Evolutionary conservation across 2,329 filamentous ascomycete genomes (phyloP).

Genomic region (Phialocephala subalpina): DNA sequence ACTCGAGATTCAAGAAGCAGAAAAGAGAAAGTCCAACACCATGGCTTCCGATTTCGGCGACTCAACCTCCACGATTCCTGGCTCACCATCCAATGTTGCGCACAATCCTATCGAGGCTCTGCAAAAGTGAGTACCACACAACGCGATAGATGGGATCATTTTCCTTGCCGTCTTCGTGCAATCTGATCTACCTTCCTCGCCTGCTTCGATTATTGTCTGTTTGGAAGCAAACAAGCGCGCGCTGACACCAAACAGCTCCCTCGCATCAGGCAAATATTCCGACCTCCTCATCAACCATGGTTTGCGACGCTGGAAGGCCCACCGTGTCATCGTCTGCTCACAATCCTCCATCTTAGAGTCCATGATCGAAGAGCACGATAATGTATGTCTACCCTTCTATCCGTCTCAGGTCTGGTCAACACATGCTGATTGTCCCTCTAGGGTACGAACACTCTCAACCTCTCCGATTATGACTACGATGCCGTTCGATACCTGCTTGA

Average conservation of each 20-base stretch:
- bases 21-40: not conserved
- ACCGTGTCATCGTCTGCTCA: slow-evolving; percentile 37
- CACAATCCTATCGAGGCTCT: slow-evolving; percentile 28
- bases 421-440: not conserved
- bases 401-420: no score
- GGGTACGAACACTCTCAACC: slow-evolving; percentile 23
- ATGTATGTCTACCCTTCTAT: not conserved
- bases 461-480: slow-evolving; percentile 25
- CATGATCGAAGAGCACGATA: slow-evolving; percentile 21
- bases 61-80: not conserved
- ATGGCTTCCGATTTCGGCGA: not conserved
- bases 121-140: slow-evolving; percentile 21
- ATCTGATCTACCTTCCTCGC: not conserved
- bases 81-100: not conserved
- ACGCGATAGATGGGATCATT: not conserved
- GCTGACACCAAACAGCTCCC: slow-evolving; percentile 26
- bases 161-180: not conserved
- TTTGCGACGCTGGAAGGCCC: slow-evolving; percentile 33
- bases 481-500: slow-evolving; percentile 29
- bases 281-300: slow-evolving; percentile 36
- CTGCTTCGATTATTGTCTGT: not conserved
- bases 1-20: slow-evolving; percentile 17
- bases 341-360: slow-evolving; percentile 36
- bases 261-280: slow-evolving; percentile 36
- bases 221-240: slow-evolving; percentile 3